Base-by-base conservation (phyloP, 1,284 basidiomycete species). In the Irpex sp. region DNA sequence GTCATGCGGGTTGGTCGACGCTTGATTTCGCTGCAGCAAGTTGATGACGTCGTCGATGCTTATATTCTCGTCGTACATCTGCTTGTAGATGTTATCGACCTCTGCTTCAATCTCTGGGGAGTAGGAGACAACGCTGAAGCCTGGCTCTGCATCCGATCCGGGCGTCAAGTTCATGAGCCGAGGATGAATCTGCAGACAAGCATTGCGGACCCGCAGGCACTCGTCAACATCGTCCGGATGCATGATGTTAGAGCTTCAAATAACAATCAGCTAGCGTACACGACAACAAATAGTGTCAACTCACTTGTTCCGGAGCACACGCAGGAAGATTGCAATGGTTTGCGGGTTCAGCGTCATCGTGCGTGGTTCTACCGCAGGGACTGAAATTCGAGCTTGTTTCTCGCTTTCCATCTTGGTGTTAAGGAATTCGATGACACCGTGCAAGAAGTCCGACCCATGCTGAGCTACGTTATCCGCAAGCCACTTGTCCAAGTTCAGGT, bases 401-500 rank as follows among this genome's bases (percentile, higher is more conserved):
- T 97, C 95, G 67, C 89, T 90, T 61, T 92, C 89, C 83, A 96
- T 93, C 77, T 97, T 98, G 78, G 92, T 82, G 69, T 95, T 91
- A 64, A 97, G 78, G 77, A 97, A 97, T 37, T 88, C 83, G 64
- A 97, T 88, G 64, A 96, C 87, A 13, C 93, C 88, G 63, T 92
- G 88, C 53, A 98, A 83, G 71, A 98, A 98, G 65, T 94, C 93
- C 47, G 85, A 84, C 2, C 93, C 93, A 68, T 95, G 91, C 53
- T 81, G 78, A 13, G 86, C 80, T 49, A 97, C 91, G 69, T 93
- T 91, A 74, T 95, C 93, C 46, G 92, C 88, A 4, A 99, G 82
- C 96, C 96, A 99, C 75, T 97, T 94, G 77, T 98, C 96, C 57
- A 99, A 83, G 70, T 98, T 95, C 69, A 99, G 83, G 71, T 95